Base-by-base conservation (phyloP, 1,284 basidiomycete genomes). In the Marasmius sp. region DNA sequence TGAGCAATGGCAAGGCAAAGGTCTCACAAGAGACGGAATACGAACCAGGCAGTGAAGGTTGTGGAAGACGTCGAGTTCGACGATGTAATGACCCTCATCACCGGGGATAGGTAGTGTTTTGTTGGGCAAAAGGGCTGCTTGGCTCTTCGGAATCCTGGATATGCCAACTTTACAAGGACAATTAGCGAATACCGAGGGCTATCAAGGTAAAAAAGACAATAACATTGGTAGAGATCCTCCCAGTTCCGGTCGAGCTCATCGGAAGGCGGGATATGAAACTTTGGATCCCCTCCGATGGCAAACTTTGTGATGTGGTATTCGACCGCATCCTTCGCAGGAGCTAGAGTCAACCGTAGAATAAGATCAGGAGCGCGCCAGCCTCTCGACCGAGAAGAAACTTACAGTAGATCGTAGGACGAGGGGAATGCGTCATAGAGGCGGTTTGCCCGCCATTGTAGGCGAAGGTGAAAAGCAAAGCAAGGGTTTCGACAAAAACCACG, bases 41-140 rank as follows among this genome's bases (percentile, higher is more conserved):
- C 64, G 7, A 47, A 67, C 65, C 37, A 67, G 54, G 22, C 66
- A 67, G 10, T 27, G 27, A 27, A 27, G 27, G 27, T 27, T 27
- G 5, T 27, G 27, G 27, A 27, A 27, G 5, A 27, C 27, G 27
- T 27, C 27, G 27, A 27, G 27, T 27, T 27, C 27, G 27, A 27
- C 27, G 27, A 27, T 27, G 27, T 27, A 27, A 27, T 27, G 27
- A 27, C 27, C 27, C 27, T 27, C 27, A 5, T 27, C 27, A 27
- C 27, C 27, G 27, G 27, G 27, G 27, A 27, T 27, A 27, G 27
- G 27, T 27, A 27, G 27, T 27, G 27, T 27, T 27, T 27, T 27
- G 27, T 27, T 27, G 27, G 27, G 27, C 27, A 27, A 27, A 27
- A 27, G 27, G 27, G 27, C 27, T 27, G 62, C 62, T 47, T 64